Conservation (phyloP, 805 yeast genomes). For the Pichia heedii region DNA sequence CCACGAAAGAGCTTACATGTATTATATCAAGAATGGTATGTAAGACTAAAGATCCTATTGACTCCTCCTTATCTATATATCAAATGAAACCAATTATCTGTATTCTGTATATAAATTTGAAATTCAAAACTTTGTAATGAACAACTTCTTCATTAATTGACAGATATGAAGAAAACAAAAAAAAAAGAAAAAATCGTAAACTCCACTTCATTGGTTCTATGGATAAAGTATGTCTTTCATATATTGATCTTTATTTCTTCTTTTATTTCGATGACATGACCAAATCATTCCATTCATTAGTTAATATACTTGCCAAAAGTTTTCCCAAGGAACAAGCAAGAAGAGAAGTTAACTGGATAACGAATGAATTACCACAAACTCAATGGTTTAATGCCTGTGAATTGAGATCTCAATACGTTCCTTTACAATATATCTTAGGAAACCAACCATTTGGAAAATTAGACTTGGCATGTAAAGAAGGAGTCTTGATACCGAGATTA, state of each 20-base stretch:
- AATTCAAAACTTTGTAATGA: too few species aligned
- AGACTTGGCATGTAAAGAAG: conserved; percentile 46
- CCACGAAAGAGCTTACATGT: conserved; percentile 93
- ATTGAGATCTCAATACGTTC: conserved; percentile 45
- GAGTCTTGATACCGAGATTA: conserved; percentile 84
- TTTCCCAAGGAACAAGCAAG: conserved; percentile 31
- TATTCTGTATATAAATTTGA: not conserved
- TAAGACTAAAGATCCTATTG: conserved; percentile 12
- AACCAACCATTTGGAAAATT: conserved; percentile 79
- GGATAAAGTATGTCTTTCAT: too few species aligned
- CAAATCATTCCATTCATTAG: not conserved
- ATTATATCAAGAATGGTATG: conserved; percentile 69
- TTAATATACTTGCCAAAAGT: conserved; percentile 1
- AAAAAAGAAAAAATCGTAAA: not conserved
- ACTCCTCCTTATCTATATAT: too few species aligned
- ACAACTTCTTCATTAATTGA: too few species aligned
- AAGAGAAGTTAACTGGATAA: conserved; percentile 59
- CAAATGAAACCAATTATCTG: too few species aligned
- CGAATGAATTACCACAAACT: conserved; percentile 39
- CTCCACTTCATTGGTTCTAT: too few species aligned
- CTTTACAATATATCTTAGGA: conserved; percentile 80
- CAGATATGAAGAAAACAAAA: not conserved
- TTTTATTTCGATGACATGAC: too few species aligned
- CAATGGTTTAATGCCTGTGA: conserved; percentile 46
- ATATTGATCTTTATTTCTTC: too few species aligned